Evolutionary conservation across 345 rosid species (phyloP).

Genomic region (Citrus trifoliata): DNA sequence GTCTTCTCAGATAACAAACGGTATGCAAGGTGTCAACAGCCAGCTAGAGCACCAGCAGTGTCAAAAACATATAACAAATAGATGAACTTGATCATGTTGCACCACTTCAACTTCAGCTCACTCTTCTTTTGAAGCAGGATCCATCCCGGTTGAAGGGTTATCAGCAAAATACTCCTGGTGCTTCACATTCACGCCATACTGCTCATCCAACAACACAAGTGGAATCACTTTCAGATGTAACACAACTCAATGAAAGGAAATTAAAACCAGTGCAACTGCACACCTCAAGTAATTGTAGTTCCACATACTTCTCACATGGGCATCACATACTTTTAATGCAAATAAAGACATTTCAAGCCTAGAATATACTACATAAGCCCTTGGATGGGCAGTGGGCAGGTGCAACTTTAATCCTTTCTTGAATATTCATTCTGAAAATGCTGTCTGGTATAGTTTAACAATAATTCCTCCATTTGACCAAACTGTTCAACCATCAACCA

Average conservation of each 20-base stretch:
- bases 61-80: neutral
- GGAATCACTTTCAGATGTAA: neutral
- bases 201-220: conserved; percentile 24
- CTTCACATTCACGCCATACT: conserved; percentile 90
- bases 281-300: neutral
- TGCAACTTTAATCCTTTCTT: neutral
- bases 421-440: neutral
- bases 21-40: neutral
- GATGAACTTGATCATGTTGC: neutral
- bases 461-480: neutral
- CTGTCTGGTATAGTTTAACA: neutral
- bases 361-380: neutral
- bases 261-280: neutral
- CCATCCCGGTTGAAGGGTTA: conserved; percentile 63
- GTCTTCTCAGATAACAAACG: neutral
- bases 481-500: neutral
- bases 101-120: neutral
- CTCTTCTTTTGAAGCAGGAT: conserved; percentile 39
- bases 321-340: neutral
- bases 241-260: neutral
- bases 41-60: neutral
- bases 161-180: conserved; percentile 92
- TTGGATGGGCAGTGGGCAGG: neutral
- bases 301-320: neutral
- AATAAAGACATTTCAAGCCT: neutral